Evolutionary conservation across 2,329 filamentous ascomycete genomes (phyloP).

Genomic region (Apiospora sp.): DNA sequence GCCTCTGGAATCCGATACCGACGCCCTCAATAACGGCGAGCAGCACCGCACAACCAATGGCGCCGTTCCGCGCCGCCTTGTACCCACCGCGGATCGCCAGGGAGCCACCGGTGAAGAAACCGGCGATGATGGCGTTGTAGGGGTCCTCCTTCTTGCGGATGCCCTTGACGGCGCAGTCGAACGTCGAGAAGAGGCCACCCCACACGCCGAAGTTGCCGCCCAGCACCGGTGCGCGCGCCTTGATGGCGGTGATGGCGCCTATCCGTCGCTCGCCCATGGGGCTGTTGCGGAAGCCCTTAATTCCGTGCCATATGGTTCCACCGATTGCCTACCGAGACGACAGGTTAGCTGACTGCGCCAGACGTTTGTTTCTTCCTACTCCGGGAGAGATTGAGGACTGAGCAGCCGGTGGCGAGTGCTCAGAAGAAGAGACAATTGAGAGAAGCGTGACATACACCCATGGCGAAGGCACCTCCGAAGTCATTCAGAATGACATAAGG

Average conservation of each 20-base stretch:
- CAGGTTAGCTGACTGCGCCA: not conserved
- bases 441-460: constrained; percentile 66
- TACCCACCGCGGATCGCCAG: constrained; percentile 91
- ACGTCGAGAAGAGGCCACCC: constrained; percentile 95
- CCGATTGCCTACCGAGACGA: constrained; percentile 66
- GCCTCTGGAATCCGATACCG: constrained; percentile 92
- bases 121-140: constrained; percentile 96
- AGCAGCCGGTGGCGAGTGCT: not conserved
- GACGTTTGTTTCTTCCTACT: not conserved
- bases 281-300: constrained; percentile 92
- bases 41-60: constrained; percentile 94
- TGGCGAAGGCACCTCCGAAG: constrained; percentile 95
- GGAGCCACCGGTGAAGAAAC: constrained; percentile 94
- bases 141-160: constrained; percentile 96
- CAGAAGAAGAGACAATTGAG: not conserved
- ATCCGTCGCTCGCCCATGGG: constrained; percentile 94
- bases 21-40: constrained; percentile 97
- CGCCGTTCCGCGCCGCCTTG: constrained; percentile 91
- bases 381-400: not conserved
- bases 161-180: constrained; percentile 96
- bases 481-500: constrained; percentile 97
- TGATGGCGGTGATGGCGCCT: constrained; percentile 95
- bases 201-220: constrained; percentile 98
- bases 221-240: constrained; percentile 93
- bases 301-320: constrained; percentile 92